A percentile compares a stretch with the other conserved stretches of the same genome.
Conservation (phyloP, 2,329 filamentous ascomycete species). For the Apiospora koreana region DNA sequence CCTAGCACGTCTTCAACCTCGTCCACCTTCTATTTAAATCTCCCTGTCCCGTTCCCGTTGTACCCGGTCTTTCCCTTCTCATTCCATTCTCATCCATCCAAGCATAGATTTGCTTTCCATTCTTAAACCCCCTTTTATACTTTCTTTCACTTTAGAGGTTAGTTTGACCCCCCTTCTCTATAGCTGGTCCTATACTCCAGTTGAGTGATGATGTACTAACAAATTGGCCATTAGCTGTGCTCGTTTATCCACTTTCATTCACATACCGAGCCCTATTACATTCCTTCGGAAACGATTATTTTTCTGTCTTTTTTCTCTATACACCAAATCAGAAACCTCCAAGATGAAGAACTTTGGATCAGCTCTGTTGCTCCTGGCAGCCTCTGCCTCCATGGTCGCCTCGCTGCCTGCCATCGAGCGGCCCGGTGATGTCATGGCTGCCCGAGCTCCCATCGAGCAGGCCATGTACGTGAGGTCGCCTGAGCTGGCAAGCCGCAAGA, state of each 20-base stretch:
- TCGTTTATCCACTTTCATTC: constrained; percentile 9
- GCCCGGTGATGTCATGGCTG: neutral
- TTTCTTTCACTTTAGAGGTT: constrained; percentile 4
- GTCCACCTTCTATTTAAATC: neutral
- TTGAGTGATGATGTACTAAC: neutral
- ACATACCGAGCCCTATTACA: neutral
- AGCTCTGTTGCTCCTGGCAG: constrained; percentile 17
- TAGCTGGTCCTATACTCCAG: neutral
- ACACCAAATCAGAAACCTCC: neutral
- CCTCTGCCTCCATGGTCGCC: constrained; percentile 15
- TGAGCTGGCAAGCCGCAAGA: constrained; percentile 10
- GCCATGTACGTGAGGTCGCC: neutral
- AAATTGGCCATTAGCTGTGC: neutral
- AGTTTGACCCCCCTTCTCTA: neutral
- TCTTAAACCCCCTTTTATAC: neutral
- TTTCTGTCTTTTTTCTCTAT: neutral
- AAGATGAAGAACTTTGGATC: constrained; percentile 18
- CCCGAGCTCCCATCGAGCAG: constrained; percentile 10
- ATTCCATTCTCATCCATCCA: neutral
- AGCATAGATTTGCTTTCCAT: constrained; percentile 9
- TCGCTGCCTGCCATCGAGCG: constrained; percentile 13
- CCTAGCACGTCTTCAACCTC: neutral
- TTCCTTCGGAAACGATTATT: neutral
- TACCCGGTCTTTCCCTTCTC: constrained; percentile 7
- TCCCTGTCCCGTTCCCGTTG: neutral